These are phyloP conservation scores for Colletotrichum camelliae DNA, from an alignment of 2,329 filamentous ascomycete genomes.

Conservation along the genomic window DNA sequence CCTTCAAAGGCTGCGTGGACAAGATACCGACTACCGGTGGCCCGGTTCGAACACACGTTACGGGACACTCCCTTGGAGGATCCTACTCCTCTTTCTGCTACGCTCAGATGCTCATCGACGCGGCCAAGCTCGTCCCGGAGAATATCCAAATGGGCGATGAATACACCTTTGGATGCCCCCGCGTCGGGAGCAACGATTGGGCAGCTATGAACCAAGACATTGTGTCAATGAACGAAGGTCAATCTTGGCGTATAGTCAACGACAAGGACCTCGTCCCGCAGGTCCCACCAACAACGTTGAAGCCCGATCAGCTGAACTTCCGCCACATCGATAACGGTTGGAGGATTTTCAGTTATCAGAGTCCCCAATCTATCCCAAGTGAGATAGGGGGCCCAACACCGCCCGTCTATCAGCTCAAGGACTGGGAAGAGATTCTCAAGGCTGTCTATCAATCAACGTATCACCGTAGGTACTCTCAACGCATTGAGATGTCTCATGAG, in stretches of 20 bases:
- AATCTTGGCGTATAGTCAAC: not conserved
- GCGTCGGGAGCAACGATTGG: not conserved
- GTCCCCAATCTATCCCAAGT: not conserved
- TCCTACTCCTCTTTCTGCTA: not conserved
- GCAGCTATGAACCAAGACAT: not conserved
- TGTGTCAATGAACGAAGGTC: not conserved
- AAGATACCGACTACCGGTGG: not conserved
- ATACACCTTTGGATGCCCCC: not conserved
- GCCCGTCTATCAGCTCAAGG: not conserved
- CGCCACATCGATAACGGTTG: not conserved
- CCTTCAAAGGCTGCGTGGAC: not conserved
- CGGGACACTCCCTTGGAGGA: not conserved
- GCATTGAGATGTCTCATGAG: not conserved
- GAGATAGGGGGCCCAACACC: not conserved
- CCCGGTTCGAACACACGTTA: fast-evolving
- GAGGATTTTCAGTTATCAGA: not conserved
- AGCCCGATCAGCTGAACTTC: not conserved
- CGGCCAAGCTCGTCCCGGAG: not conserved
- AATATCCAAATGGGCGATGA: fast-evolving
- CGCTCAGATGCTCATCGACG: not conserved
- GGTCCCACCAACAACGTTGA: fast-evolving
- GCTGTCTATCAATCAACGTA: not conserved
- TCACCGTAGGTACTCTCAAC: not conserved
- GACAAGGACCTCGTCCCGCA: not conserved
- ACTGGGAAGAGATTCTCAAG: not conserved